Percentiles rank a stretch among this genome's conserved stretches.
Evolutionary conservation across 805 yeast genomes (phyloP).

Genomic region (Wickerhamomyces alni): DNA sequence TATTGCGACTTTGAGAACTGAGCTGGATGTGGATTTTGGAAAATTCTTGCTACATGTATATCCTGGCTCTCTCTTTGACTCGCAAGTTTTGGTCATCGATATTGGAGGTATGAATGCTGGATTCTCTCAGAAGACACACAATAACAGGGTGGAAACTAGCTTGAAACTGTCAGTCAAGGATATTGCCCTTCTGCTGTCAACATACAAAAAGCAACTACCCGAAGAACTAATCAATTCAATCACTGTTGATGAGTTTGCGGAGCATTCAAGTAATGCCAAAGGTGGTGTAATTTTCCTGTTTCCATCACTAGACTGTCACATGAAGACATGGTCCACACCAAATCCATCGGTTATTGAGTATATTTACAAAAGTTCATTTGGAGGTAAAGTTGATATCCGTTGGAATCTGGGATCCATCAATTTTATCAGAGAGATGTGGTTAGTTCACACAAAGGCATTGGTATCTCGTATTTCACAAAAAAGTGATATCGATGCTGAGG

Average conservation of each 20-base stretch:
- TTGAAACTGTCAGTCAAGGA: conserved; percentile 57
- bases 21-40: conserved; percentile 56
- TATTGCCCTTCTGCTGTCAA: conserved; percentile 62
- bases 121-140: conserved; percentile 39
- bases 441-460: conserved; percentile 72
- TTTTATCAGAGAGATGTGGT: conserved; percentile 89
- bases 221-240: conserved; percentile 42
- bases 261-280: conserved; percentile 47
- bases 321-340: conserved; percentile 66
- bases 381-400: conserved; percentile 82
- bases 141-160: conserved; percentile 37
- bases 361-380: conserved; percentile 66
- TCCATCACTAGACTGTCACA: conserved; percentile 67
- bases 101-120: conserved; percentile 52
- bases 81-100: conserved; percentile 62
- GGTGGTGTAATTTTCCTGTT: conserved; percentile 81
- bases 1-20: conserved; percentile 49
- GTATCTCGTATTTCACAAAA: conserved; percentile 47
- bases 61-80: conserved; percentile 77
- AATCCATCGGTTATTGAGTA: conserved; percentile 55
- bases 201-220: conserved; percentile 42
- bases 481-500: conserved; percentile 7
- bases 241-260: conserved; percentile 49
- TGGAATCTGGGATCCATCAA: conserved; percentile 94
- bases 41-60: conserved; percentile 57